Conservation (phyloP, 768 basidiomycete species). For the Sutorius australiensis region DNA sequence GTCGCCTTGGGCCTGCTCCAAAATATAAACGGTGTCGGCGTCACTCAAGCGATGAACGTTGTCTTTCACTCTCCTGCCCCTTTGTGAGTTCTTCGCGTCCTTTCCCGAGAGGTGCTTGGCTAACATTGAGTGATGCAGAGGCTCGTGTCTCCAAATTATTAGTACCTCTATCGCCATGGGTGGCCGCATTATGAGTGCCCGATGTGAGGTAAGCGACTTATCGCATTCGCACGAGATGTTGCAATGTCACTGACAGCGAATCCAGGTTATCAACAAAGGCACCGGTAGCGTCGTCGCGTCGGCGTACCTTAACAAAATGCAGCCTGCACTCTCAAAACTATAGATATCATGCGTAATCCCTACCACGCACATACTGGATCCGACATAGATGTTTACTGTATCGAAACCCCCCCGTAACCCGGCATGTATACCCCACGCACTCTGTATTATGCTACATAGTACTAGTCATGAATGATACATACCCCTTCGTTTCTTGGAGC, state of each 20-base stretch:
- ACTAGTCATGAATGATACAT: slow-evolving; percentile 6
- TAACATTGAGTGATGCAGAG: slow-evolving; percentile 36
- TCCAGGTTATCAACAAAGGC: slow-evolving; percentile 56
- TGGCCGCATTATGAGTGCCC: slow-evolving; percentile 64
- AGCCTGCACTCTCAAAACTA: slow-evolving; percentile 50
- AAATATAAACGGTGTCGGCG: slow-evolving; percentile 66
- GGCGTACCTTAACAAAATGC: slow-evolving; percentile 71
- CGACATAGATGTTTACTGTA: slow-evolving; percentile 22
- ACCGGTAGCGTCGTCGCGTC: slow-evolving; percentile 61
- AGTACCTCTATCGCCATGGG: slow-evolving; percentile 66
- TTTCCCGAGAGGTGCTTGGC: slow-evolving; percentile 4
- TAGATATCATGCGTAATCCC: slow-evolving; percentile 24
- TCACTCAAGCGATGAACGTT: slow-evolving; percentile 69
- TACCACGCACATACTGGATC: slow-evolving; percentile 10
- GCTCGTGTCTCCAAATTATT: slow-evolving; percentile 53
- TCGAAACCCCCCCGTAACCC: slow-evolving; percentile 16
- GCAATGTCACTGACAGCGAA: background rate
- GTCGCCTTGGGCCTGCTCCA: slow-evolving; percentile 61
- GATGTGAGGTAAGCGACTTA: slow-evolving; percentile 55
- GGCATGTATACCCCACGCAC: slow-evolving; percentile 20
- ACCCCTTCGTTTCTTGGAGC: slow-evolving; percentile 7
- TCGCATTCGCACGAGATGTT: background rate
- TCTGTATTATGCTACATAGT: slow-evolving; percentile 18
- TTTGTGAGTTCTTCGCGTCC: slow-evolving; percentile 38
- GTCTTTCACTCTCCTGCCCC: slow-evolving; percentile 67